These are phyloP conservation scores for Citrus sinensis DNA, from an alignment of 345 rosid genomes.

Conservation along the genomic window DNA sequence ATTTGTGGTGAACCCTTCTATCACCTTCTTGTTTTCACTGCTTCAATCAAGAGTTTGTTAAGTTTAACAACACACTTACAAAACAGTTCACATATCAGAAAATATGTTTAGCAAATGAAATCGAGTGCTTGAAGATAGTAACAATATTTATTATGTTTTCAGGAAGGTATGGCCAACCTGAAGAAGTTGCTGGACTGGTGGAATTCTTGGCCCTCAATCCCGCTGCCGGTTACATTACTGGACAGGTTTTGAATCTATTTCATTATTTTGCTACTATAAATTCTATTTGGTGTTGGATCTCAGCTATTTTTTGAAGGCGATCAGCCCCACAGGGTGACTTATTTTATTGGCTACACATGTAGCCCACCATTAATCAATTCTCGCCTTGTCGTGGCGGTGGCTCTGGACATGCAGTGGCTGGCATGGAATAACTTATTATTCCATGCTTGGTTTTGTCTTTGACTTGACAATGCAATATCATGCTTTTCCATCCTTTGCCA, in stretches of 20 bases:
- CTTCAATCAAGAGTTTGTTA: slow-evolving; percentile 7
- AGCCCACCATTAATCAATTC: background rate
- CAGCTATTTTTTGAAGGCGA: background rate
- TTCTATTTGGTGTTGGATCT: background rate
- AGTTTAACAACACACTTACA: background rate
- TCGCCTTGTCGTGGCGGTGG: background rate
- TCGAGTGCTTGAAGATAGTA: background rate
- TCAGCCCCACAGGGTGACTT: background rate
- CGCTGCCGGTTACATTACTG: slow-evolving; percentile 87
- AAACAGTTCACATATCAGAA: background rate
- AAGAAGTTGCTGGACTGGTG: slow-evolving; percentile 98
- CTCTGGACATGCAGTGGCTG: background rate
- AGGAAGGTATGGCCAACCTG: slow-evolving; percentile 97
- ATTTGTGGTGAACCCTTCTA: background rate
- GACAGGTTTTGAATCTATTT: slow-evolving; percentile 55
- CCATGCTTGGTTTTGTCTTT: background rate
- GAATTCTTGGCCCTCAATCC: slow-evolving; percentile 93
- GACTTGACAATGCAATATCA: background rate
- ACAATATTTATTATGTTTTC: slow-evolving; percentile 19
- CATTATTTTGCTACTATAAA: background rate
- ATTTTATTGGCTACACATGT: background rate
- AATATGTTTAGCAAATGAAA: background rate
- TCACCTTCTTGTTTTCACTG: background rate
- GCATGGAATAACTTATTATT: background rate
- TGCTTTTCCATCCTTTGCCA: background rate